Evolutionary conservation across 2,329 filamentous ascomycete genomes (phyloP).

Genomic region (Nothophaeocryptopus gaeumannii): DNA sequence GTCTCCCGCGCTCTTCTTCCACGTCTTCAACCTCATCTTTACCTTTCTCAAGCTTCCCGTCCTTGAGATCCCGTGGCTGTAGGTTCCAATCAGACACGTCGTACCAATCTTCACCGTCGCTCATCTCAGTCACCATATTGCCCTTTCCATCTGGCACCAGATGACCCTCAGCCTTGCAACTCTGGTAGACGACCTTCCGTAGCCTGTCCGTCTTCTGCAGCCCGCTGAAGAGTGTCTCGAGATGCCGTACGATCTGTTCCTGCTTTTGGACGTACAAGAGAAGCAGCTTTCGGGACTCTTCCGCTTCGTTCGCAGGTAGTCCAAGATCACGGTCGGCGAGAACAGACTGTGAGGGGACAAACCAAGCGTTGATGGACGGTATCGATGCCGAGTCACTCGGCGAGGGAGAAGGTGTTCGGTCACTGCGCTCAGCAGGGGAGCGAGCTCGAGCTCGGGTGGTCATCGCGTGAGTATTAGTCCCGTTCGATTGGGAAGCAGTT

Average conservation of each 20-base stretch:
- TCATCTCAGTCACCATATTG: constrained; percentile 59
- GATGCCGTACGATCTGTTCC: constrained; percentile 74
- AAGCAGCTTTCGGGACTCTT: constrained; percentile 71
- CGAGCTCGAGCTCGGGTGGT: constrained; percentile 55
- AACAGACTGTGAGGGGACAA: constrained; percentile 61
- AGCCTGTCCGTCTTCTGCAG: constrained; percentile 70
- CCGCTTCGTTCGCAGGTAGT: constrained; percentile 70
- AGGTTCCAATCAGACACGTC: constrained; percentile 77
- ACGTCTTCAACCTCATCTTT: constrained; percentile 74
- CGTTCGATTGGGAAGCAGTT: constrained; percentile 42
- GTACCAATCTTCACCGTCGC: constrained; percentile 86
- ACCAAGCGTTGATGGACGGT: constrained; percentile 70
- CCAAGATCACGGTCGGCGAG: constrained; percentile 68
- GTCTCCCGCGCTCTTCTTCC: constrained; percentile 26
- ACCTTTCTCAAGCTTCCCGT: constrained; percentile 74
- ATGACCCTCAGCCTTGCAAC: constrained; percentile 77
- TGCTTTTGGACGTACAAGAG: constrained; percentile 81
- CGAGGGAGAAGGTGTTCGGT: constrained; percentile 39
- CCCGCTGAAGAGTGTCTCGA: constrained; percentile 65
- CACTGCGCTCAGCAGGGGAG: constrained; percentile 34
- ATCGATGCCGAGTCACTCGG: constrained; percentile 42
- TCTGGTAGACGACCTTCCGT: constrained; percentile 67
- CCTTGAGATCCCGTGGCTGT: constrained; percentile 26
- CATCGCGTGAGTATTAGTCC: constrained; percentile 51
- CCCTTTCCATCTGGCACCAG: constrained; percentile 44